Conservation (phyloP, 495 filamentous ascomycete genomes). For the Neurospora pannonica region DNA sequence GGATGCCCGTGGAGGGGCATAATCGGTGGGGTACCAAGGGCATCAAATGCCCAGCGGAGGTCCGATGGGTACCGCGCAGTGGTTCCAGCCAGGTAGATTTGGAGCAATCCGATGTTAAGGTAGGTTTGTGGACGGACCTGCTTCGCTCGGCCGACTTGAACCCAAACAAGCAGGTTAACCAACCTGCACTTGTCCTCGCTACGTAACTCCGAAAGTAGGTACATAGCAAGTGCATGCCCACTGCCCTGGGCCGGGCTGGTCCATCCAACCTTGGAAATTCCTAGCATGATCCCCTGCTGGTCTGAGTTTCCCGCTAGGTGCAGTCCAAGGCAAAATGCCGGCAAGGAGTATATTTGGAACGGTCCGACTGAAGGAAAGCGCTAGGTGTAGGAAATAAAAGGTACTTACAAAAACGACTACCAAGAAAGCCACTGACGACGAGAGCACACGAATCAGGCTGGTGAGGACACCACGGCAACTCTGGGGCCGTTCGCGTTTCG, state of each 20-base stretch:
- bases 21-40: not conserved
- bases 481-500: not conserved
- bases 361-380: not conserved
- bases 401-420: constrained; percentile 39
- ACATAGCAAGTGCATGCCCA: not conserved
- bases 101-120: not conserved
- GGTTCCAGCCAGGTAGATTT: not conserved
- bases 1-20: not conserved
- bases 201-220: not conserved
- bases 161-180: not conserved
- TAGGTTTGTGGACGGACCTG: not conserved
- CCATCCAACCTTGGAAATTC: not conserved
- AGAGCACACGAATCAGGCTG: constrained; percentile 21
- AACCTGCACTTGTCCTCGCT: not conserved
- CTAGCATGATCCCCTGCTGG: not conserved
- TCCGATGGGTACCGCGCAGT: not conserved
- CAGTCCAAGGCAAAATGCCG: not conserved
- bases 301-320: not conserved
- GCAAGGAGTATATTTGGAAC: not conserved
- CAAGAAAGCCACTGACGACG: constrained; percentile 31
- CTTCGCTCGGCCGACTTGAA: not conserved
- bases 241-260: not conserved
- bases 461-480: constrained; percentile 1
- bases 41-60: not conserved
- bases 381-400: constrained; percentile 7